These are phyloP conservation scores for Naganishia kalamii DNA, from an alignment of 768 basidiomycete genomes.

Conservation along the genomic window DNA sequence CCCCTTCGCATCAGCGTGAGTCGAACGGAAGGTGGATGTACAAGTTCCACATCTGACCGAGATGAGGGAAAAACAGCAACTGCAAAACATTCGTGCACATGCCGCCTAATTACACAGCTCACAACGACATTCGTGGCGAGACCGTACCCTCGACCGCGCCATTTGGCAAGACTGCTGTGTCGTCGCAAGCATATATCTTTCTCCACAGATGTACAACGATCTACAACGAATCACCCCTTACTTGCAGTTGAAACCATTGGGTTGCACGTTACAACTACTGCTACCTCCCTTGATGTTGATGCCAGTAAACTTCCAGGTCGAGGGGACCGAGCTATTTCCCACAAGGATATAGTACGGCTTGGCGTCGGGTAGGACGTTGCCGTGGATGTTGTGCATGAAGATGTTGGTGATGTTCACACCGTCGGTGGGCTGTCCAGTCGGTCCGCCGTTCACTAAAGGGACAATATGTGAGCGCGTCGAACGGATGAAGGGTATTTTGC, in stretches of 20 bases:
- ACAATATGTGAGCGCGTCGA: not conserved
- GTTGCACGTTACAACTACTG: conserved; percentile 19
- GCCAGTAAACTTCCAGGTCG: conserved; percentile 24
- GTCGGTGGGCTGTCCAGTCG: conserved; percentile 22
- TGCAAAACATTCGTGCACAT: too few relatives aligned
- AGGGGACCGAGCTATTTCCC: conserved; percentile 14
- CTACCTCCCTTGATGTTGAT: conserved; percentile 23
- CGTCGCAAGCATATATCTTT: not conserved
- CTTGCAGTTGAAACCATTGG: conserved; percentile 21
- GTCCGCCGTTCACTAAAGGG: conserved; percentile 22
- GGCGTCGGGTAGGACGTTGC: conserved; percentile 17
- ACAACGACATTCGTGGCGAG: too few relatives aligned
- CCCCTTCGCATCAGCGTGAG: too few relatives aligned
- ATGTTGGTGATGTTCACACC: conserved; percentile 28
- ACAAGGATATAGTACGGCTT: conserved; percentile 26
- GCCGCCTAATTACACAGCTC: too few relatives aligned
- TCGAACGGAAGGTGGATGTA: too few relatives aligned
- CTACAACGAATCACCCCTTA: not conserved
- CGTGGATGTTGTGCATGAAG: conserved; percentile 24
- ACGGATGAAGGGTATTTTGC: not conserved
- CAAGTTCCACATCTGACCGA: too few relatives aligned
- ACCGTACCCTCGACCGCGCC: too few relatives aligned
- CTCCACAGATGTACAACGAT: not conserved
- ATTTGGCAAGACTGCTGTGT: too few relatives aligned
- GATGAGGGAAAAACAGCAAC: too few relatives aligned